phyloP scores from a whole-genome alignment of 345 rosid genomes.

The Rhodamnia rubescens region DNA sequence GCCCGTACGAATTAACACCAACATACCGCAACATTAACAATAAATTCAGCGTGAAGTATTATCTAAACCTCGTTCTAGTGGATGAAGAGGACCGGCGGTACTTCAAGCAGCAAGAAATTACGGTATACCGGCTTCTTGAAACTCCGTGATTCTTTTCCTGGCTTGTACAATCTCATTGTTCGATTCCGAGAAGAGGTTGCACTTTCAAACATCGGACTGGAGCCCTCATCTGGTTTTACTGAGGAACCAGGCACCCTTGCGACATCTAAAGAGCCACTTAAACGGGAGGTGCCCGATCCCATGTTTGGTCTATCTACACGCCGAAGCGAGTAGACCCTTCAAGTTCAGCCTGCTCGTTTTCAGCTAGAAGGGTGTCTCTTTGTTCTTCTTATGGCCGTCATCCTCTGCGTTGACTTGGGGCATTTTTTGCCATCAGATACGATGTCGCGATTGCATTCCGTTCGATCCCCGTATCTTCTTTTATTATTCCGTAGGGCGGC shows the following conservation, averaged over 20 bases:
- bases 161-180: neutral
- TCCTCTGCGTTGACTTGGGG: neutral
- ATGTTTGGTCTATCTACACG: neutral
- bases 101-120: conserved; percentile 61
- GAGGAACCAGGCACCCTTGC: neutral
- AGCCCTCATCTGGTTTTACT: neutral
- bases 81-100: conserved; percentile 59
- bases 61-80: conserved; percentile 49
- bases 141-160: conserved; percentile 1
- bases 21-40: conserved; percentile 51
- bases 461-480: neutral
- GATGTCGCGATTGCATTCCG: neutral
- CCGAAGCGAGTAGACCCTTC: neutral
- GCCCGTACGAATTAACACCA: conserved; percentile 53
- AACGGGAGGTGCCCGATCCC: neutral
- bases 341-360: neutral
- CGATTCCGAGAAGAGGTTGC: neutral
- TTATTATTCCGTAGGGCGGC: too few species aligned
- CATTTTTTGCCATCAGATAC: neutral
- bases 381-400: neutral
- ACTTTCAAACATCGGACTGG: neutral
- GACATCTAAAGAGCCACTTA: neutral
- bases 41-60: conserved; percentile 58
- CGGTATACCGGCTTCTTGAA: conserved; percentile 38
- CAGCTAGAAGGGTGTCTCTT: neutral